Conservation (phyloP, 1,139 yeast species). For the Suhomyces bokatorum region DNA sequence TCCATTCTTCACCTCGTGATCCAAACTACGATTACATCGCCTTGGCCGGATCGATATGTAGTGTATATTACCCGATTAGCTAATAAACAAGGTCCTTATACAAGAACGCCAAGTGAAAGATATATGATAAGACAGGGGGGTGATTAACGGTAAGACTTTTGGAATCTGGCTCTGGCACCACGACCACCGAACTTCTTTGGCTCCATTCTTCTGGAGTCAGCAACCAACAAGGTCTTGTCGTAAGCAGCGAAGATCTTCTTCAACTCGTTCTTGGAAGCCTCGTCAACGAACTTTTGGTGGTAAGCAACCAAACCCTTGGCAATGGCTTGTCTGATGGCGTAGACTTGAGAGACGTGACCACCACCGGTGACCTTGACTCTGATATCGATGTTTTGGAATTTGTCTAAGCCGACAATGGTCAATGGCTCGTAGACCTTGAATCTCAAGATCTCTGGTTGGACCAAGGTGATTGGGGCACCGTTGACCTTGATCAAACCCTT, state of each 20-base stretch:
- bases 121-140: slow-evolving; percentile 14
- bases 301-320: slow-evolving; percentile 99
- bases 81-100: slow-evolving; percentile 18
- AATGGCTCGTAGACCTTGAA: slow-evolving; percentile 99
- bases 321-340: slow-evolving; percentile 99
- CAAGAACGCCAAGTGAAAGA: slow-evolving; percentile 15
- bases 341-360: slow-evolving; percentile 99
- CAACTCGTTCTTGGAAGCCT: slow-evolving; percentile 98
- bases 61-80: slow-evolving; percentile 19
- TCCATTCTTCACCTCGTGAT: not conserved
- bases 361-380: slow-evolving; percentile 99
- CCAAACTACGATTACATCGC: not conserved
- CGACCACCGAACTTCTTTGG: slow-evolving; percentile 99
- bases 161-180: slow-evolving; percentile 99
- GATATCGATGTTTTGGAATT: slow-evolving; percentile 97
- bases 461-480: slow-evolving; percentile 99
- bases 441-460: slow-evolving; percentile 98
- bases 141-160: slow-evolving; percentile 97
- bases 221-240: slow-evolving; percentile 99
- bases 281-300: slow-evolving; percentile 99
- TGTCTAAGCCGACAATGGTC: slow-evolving; percentile 97
- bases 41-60: slow-evolving; percentile 7
- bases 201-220: slow-evolving; percentile 99
- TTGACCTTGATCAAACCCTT: slow-evolving; percentile 98
- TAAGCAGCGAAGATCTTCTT: slow-evolving; percentile 96